A percentile compares a stretch with the other conserved stretches of the same genome.
Conservation (phyloP, 2,329 filamentous ascomycete species). For the Cladophialophora yegresii region DNA sequence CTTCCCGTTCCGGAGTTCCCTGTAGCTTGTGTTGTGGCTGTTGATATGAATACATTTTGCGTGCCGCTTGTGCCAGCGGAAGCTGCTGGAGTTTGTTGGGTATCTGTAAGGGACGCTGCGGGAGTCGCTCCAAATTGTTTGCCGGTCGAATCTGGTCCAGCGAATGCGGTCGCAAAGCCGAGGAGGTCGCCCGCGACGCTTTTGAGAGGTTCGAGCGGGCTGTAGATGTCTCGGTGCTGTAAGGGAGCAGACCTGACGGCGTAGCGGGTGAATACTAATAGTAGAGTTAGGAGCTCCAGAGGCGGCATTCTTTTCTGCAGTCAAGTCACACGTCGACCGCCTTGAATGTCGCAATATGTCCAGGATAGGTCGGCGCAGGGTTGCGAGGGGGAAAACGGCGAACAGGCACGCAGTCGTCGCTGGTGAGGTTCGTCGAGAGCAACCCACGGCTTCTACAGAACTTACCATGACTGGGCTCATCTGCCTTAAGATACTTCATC, state of each 20-base stretch:
- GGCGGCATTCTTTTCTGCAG: slow-evolving; percentile 6
- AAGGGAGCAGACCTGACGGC: slow-evolving; percentile 19
- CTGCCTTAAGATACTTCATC: slow-evolving; percentile 15
- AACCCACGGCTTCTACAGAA: neutral
- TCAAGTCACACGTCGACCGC: neutral
- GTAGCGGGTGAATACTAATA: slow-evolving; percentile 13
- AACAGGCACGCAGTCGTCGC: neutral
- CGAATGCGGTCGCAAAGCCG: slow-evolving; percentile 9
- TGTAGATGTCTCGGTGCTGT: slow-evolving; percentile 4
- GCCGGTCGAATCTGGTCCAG: neutral
- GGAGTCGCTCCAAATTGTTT: neutral
- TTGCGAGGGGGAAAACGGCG: neutral
- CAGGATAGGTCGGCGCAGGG: neutral
- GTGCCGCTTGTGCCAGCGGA: neutral
- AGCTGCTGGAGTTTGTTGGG: neutral
- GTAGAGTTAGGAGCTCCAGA: neutral
- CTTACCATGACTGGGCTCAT: slow-evolving; percentile 9
- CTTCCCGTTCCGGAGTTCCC: neutral
- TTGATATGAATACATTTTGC: neutral
- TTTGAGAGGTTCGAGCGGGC: slow-evolving; percentile 18
- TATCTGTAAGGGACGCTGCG: neutral
- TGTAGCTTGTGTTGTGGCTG: neutral
- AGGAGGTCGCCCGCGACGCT: slow-evolving; percentile 26
- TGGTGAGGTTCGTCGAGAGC: neutral
- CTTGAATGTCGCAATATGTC: neutral